Percentiles rank a stretch among this genome's conserved stretches.
phyloP scores from a whole-genome alignment of 495 filamentous ascomycete species.

The Articulospora tetracladia region DNA sequence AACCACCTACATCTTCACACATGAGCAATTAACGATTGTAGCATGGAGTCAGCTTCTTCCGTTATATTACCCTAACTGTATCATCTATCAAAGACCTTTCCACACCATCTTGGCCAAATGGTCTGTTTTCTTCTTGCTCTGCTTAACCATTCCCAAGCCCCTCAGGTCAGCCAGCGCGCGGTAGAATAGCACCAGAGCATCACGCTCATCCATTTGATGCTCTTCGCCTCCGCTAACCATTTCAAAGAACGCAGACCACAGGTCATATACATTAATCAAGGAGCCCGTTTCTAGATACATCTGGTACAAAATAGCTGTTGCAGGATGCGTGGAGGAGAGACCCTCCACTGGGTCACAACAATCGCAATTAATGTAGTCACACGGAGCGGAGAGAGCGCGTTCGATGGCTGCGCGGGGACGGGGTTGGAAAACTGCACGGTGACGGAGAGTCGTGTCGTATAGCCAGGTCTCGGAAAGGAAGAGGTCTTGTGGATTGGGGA shows the following conservation, averaged over 20 bases:
- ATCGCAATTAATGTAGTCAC: slow-evolving; percentile 79
- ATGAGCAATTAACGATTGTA: neutral
- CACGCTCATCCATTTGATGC: slow-evolving; percentile 44
- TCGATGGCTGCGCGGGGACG: slow-evolving; percentile 74
- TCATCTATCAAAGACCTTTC: slow-evolving; percentile 21
- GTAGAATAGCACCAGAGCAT: slow-evolving; percentile 73
- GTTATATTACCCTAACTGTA: neutral
- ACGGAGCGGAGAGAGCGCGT: slow-evolving; percentile 72
- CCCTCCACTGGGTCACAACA: slow-evolving; percentile 54
- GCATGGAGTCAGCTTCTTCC: neutral
- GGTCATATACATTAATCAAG: slow-evolving; percentile 81
- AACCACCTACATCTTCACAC: too few relatives aligned
- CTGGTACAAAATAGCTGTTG: slow-evolving; percentile 82
- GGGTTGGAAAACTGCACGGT: slow-evolving; percentile 80
- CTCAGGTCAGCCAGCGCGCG: slow-evolving; percentile 77
- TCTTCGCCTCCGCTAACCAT: slow-evolving; percentile 64
- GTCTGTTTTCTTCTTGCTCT: slow-evolving; percentile 85
- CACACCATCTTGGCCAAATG: slow-evolving; percentile 72
- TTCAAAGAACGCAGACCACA: slow-evolving; percentile 83
- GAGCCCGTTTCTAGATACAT: slow-evolving; percentile 86
- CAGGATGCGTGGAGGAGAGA: slow-evolving; percentile 63
- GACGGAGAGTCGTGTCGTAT: slow-evolving; percentile 75
- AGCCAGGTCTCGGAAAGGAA: slow-evolving; percentile 80
- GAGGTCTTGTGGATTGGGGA: slow-evolving; percentile 55
- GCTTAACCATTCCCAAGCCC: slow-evolving; percentile 81